phyloP scores from a whole-genome alignment of 2,329 filamentous ascomycete species.

The Periconia sp. region DNA sequence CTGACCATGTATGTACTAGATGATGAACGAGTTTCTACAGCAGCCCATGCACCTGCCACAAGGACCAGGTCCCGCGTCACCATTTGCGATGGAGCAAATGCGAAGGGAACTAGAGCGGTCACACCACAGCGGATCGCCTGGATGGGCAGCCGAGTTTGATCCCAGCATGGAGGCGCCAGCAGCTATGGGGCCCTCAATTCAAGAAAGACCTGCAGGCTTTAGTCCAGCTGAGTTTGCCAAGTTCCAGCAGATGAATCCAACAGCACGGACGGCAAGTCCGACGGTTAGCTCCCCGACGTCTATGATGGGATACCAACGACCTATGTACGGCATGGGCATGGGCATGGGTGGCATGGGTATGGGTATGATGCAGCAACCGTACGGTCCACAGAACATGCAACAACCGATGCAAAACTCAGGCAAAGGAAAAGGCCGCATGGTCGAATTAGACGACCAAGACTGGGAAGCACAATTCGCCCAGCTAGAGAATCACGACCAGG shows the following conservation, averaged over 20 bases:
- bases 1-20: slow-evolving; percentile 59
- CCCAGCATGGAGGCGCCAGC: slow-evolving; percentile 63
- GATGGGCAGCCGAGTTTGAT: slow-evolving; percentile 70
- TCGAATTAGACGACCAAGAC: slow-evolving; percentile 89
- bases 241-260: slow-evolving; percentile 72
- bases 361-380: slow-evolving; percentile 50
- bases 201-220: slow-evolving; percentile 64
- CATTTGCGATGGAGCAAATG: slow-evolving; percentile 72
- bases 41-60: slow-evolving; percentile 69
- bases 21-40: slow-evolving; percentile 93
- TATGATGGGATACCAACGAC: slow-evolving; percentile 62
- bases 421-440: slow-evolving; percentile 82
- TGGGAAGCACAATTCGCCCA: slow-evolving; percentile 98
- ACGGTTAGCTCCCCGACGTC: slow-evolving; percentile 49
- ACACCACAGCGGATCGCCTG: slow-evolving; percentile 60
- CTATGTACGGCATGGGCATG: slow-evolving; percentile 60
- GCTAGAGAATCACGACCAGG: slow-evolving; percentile 72
- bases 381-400: slow-evolving; percentile 52
- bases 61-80: slow-evolving; percentile 58
- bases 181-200: slow-evolving; percentile 76
- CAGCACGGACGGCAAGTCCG: slow-evolving; percentile 67
- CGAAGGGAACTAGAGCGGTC: slow-evolving; percentile 66
- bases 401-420: slow-evolving; percentile 58
- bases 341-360: slow-evolving; percentile 50
- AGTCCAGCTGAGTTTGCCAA: slow-evolving; percentile 84